phyloP scores from a whole-genome alignment of 805 yeast species.

The Zygotorulaspora florentina region DNA sequence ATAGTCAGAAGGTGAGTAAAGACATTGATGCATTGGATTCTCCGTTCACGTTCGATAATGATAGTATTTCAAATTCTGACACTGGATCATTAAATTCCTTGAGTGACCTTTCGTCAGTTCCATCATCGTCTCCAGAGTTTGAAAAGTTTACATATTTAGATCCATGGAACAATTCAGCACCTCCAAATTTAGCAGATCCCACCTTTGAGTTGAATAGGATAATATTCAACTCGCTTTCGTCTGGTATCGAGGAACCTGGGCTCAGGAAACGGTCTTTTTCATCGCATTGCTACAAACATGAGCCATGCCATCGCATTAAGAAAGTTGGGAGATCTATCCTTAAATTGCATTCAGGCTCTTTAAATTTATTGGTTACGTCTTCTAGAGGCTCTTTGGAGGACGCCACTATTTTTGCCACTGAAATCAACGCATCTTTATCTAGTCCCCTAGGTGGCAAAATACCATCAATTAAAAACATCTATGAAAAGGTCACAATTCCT shows the following conservation, averaged over 20 bases:
- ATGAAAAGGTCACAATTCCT: slow-evolving; percentile 32
- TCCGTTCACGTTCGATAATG: slow-evolving; percentile 6
- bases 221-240: slow-evolving; percentile 14
- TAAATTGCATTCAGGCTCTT: slow-evolving; percentile 14
- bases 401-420: slow-evolving; percentile 35
- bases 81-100: slow-evolving; percentile 23
- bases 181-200: slow-evolving; percentile 1
- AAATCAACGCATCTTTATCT: slow-evolving; percentile 25
- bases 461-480: slow-evolving; percentile 22
- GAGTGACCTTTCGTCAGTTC: slow-evolving; percentile 21
- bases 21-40: slow-evolving; percentile 1
- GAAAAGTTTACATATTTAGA: slow-evolving; percentile 14
- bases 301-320: slow-evolving; percentile 21
- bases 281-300: background rate
- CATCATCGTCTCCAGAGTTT: slow-evolving; percentile 18
- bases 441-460: slow-evolving; percentile 16
- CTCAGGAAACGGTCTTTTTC: background rate
- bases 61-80: slow-evolving; percentile 16
- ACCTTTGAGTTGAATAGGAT: slow-evolving; percentile 18
- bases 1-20: background rate
- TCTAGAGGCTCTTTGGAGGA: slow-evolving; percentile 30
- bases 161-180: slow-evolving; percentile 4
- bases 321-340: slow-evolving; percentile 24
- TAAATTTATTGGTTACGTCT: slow-evolving; percentile 30
- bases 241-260: background rate